Evolutionary conservation across 1,139 yeast species (phyloP).

Genomic region (Kodamaea derodonti): DNA sequence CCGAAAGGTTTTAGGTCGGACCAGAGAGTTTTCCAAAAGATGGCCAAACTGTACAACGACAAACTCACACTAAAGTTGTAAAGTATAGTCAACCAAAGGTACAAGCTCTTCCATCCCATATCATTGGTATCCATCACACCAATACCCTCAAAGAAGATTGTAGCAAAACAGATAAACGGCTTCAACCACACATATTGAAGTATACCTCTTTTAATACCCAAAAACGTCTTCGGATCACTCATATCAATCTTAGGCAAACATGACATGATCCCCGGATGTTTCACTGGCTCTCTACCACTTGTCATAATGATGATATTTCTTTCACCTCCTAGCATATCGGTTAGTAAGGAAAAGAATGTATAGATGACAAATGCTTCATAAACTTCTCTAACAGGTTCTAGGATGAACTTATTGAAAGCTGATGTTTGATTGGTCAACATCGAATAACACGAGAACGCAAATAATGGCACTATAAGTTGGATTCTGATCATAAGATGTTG

Average conservation of each 20-base stretch:
- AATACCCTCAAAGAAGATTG: conserved; percentile 47
- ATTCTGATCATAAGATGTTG: conserved; percentile 85
- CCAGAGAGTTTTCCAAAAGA: conserved; percentile 88
- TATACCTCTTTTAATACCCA: conserved; percentile 77
- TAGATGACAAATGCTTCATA: conserved; percentile 96
- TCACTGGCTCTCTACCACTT: conserved; percentile 70
- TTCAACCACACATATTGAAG: conserved; percentile 95
- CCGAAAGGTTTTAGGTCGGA: conserved; percentile 72
- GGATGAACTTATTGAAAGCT: conserved; percentile 35
- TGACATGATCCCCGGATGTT: conserved; percentile 61
- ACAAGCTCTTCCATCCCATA: conserved; percentile 47
- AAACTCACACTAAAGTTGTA: conserved; percentile 80
- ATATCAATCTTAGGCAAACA: conserved; percentile 65
- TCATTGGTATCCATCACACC: conserved; percentile 52
- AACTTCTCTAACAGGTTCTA: conserved; percentile 81
- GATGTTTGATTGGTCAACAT: conserved; percentile 45
- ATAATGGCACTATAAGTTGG: conserved; percentile 60
- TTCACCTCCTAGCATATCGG: conserved; percentile 89
- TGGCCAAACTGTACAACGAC: conserved; percentile 79
- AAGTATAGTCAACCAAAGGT: conserved; percentile 62
- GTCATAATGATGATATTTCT: conserved; percentile 71
- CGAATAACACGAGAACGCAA: conserved; percentile 51
- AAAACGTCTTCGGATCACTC: conserved; percentile 78
- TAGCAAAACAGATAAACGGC: conserved; percentile 66
- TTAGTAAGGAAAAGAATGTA: conserved; percentile 81